Evolutionary conservation across 2,329 filamentous ascomycete genomes (phyloP).

Genomic region (Pseudogymnoascus sp.): DNA sequence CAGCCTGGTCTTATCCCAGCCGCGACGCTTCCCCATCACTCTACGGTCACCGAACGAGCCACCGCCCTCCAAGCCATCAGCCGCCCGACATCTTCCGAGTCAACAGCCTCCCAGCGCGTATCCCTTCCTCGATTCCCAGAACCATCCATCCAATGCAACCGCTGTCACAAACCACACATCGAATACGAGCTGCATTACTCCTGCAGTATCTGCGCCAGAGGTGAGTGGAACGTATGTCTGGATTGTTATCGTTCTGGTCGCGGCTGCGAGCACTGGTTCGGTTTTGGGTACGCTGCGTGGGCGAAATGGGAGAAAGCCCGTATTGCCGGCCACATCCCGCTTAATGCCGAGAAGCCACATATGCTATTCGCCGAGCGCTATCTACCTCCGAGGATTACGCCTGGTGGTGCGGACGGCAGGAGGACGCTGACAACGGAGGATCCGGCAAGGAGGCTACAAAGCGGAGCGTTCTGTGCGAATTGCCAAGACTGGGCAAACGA

Average conservation of each 20-base stretch:
- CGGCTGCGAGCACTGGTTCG: conserved; percentile 81
- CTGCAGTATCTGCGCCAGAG: conserved; percentile 60
- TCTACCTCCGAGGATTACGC: conserved; percentile 38
- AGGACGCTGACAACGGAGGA: conserved; percentile 57
- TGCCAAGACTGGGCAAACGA: conserved; percentile 67
- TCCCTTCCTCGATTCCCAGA: conserved; percentile 49
- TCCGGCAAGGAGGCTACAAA: conserved; percentile 58
- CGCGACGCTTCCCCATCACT: conserved; percentile 14
- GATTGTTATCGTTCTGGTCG: conserved; percentile 68
- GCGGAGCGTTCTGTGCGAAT: conserved; percentile 73
- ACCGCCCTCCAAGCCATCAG: conserved; percentile 25
- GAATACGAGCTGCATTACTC: conserved; percentile 83
- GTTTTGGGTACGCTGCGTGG: conserved; percentile 69
- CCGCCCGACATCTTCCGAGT: conserved; percentile 26
- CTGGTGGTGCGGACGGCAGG: conserved; percentile 46
- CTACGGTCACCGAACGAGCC: conserved; percentile 20
- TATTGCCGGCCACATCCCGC: conserved; percentile 23
- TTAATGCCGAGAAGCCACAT: conserved; percentile 42
- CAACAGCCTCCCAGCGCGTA: conserved; percentile 21
- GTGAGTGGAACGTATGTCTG: conserved; percentile 70
- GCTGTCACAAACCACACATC: conserved; percentile 62
- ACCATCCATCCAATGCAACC: conserved; percentile 63
- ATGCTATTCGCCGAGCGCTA: conserved; percentile 51
- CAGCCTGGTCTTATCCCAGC: conserved; percentile 11
- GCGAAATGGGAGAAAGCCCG: conserved; percentile 52